A percentile compares a stretch with the other conserved stretches of the same genome.
These are phyloP conservation scores for Anethum foeniculum DNA, from an alignment of 140 eudicot species.

Conservation along the genomic window DNA sequence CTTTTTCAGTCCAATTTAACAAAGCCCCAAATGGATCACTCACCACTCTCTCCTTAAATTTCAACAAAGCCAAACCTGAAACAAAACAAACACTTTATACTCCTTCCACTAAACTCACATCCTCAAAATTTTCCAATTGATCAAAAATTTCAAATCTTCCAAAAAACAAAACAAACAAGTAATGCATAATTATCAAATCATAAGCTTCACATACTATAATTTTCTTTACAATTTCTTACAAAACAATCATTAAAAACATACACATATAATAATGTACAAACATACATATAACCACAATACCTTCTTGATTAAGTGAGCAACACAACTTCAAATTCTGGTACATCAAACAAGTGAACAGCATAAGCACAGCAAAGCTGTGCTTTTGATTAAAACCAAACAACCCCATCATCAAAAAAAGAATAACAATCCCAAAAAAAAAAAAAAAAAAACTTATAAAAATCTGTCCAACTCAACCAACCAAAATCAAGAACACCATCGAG, in stretches of 20 bases:
- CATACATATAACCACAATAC: conserved; percentile 17
- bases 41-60: conserved; percentile 51
- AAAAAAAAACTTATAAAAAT: neutral
- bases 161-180: neutral
- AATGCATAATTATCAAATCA: too few relatives aligned
- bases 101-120: conserved; percentile 3
- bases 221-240: neutral
- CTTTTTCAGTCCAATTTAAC: conserved; percentile 56
- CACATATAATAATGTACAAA: neutral
- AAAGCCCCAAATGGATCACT: conserved; percentile 74
- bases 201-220: neutral
- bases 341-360: conserved; percentile 26
- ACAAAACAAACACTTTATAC: neutral
- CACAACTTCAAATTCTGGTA: conserved; percentile 32
- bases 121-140: neutral
- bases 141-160: neutral
- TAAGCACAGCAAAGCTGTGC: conserved; percentile 15
- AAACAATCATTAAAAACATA: neutral
- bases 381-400: conserved; percentile 19
- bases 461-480: neutral
- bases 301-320: conserved; percentile 72
- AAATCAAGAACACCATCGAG: conserved; percentile 5
- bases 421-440: neutral
- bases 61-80: conserved; percentile 60
- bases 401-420: conserved; percentile 29